Percentiles rank a stretch among this genome's conserved stretches.
phyloP scores from a whole-genome alignment of 2,329 filamentous ascomycete genomes.

The Claviceps capensis region DNA sequence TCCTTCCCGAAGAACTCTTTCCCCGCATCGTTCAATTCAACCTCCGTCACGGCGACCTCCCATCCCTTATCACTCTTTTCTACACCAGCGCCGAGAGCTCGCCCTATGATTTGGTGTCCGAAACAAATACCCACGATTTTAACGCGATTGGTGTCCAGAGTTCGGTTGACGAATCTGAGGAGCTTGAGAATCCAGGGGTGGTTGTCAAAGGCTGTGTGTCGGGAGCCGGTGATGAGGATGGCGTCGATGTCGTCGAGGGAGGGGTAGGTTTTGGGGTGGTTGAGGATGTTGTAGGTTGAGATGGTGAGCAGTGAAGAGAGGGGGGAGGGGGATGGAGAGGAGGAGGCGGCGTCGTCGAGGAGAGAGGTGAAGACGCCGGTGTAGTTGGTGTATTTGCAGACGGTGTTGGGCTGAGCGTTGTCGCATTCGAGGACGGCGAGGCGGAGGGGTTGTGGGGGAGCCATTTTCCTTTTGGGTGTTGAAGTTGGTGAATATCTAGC shows the following conservation, averaged over 20 bases:
- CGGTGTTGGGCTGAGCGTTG: slow-evolving; percentile 52
- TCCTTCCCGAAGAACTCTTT: slow-evolving; percentile 24
- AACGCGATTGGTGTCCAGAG: slow-evolving; percentile 36
- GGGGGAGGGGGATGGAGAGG: slow-evolving; percentile 21
- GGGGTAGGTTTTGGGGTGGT: slow-evolving; percentile 53
- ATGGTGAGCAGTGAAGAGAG: slow-evolving; percentile 40
- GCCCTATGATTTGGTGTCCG: slow-evolving; percentile 33
- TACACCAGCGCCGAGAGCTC: slow-evolving; percentile 25
- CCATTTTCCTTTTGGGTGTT: neutral
- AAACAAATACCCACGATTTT: slow-evolving; percentile 41
- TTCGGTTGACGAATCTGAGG: slow-evolving; percentile 23
- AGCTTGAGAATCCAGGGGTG: slow-evolving; percentile 30
- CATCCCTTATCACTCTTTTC: slow-evolving; percentile 26
- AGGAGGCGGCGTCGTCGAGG: slow-evolving; percentile 39
- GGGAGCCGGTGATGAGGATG: slow-evolving; percentile 66
- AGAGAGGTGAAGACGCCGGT: slow-evolving; percentile 54
- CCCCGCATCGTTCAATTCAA: slow-evolving; percentile 25
- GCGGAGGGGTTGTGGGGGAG: slow-evolving; percentile 50
- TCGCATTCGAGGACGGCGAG: slow-evolving; percentile 87
- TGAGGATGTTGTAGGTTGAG: slow-evolving; percentile 57
- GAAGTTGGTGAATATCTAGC: neutral
- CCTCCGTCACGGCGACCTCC: slow-evolving; percentile 30
- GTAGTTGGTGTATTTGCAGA: slow-evolving; percentile 57
- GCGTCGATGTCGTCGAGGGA: slow-evolving; percentile 63
- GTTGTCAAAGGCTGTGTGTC: slow-evolving; percentile 33